Percentiles rank a stretch among this genome's conserved stretches.
phyloP scores from a whole-genome alignment of 2,329 filamentous ascomycete genomes.

The Aspergillus sojae region DNA sequence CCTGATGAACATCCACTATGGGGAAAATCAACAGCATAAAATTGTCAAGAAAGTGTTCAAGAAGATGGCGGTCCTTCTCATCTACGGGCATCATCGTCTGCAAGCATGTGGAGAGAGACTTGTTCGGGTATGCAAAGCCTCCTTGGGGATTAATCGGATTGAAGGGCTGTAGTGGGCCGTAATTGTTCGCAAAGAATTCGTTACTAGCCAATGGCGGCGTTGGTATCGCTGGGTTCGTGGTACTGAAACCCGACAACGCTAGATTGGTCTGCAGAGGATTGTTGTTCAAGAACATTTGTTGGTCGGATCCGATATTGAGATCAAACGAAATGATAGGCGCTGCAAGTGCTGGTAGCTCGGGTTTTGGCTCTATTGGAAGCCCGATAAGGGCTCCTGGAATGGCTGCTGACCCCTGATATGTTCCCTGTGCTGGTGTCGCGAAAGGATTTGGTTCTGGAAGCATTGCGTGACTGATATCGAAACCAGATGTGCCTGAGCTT shows the following conservation, averaged over 20 bases:
- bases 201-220: neutral
- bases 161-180: neutral
- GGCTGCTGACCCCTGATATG: neutral
- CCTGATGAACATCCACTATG: neutral
- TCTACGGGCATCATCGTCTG: constrained; percentile 57
- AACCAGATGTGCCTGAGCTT: neutral
- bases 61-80: constrained; percentile 78
- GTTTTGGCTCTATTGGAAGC: neutral
- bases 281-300: neutral
- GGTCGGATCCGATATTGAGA: neutral
- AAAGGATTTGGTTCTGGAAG: neutral
- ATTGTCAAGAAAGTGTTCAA: constrained; percentile 86
- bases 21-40: constrained; percentile 64
- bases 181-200: neutral
- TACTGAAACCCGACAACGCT: neutral
- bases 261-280: neutral
- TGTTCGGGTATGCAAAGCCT: neutral
- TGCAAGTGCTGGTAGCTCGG: neutral
- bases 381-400: neutral
- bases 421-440: neutral
- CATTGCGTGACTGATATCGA: constrained; percentile 8
- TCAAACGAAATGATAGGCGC: neutral
- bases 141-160: neutral
- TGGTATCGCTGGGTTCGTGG: neutral
- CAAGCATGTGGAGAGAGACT: neutral